Percentiles rank a stretch among this genome's conserved stretches.
Conservation (phyloP, 1,284 basidiomycete genomes). For the Mycosarcoma maydis region DNA sequence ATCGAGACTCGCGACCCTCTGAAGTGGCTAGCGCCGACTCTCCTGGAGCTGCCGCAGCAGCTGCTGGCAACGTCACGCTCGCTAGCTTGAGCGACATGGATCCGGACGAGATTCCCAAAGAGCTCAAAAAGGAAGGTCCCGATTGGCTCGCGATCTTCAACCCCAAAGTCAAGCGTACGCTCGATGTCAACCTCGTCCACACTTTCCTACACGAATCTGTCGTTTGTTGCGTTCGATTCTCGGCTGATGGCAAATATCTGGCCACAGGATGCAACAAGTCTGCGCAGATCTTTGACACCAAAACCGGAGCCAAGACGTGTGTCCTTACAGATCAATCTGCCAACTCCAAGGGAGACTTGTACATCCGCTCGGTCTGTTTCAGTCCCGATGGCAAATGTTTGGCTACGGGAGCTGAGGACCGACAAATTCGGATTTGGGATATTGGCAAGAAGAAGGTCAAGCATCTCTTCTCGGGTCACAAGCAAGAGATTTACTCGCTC, state of each 20-base stretch:
- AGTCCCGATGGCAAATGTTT: constrained; percentile 64
- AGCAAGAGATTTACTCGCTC: constrained; percentile 89
- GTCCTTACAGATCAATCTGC: constrained; percentile 71
- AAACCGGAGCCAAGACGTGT: constrained; percentile 81
- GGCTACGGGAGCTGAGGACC: constrained; percentile 65
- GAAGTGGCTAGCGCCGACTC: constrained; percentile 35
- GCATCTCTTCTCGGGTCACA: constrained; percentile 82
- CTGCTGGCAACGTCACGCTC: constrained; percentile 62
- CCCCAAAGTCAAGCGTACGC: constrained; percentile 79
- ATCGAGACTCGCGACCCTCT: constrained; percentile 27
- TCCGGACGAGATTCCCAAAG: constrained; percentile 69
- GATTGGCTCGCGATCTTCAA: constrained; percentile 98
- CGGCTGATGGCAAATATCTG: constrained; percentile 84
- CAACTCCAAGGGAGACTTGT: constrained; percentile 60
- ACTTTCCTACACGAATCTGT: constrained; percentile 90
- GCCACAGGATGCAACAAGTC: constrained; percentile 91
- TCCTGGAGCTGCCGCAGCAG: constrained; percentile 35
- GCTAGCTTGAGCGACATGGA: constrained; percentile 59
- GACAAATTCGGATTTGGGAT: constrained; percentile 74
- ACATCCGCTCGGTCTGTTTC: constrained; percentile 66
- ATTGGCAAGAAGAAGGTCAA: constrained; percentile 73
- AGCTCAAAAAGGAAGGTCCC: constrained; percentile 79
- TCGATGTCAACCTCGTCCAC: constrained; percentile 89
- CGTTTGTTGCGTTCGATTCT: constrained; percentile 91
- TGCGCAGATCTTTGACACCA: constrained; percentile 88